Conservation (phyloP, 352 stramenopile genomes). For the Pilasporangium apinafurcum region DNA sequence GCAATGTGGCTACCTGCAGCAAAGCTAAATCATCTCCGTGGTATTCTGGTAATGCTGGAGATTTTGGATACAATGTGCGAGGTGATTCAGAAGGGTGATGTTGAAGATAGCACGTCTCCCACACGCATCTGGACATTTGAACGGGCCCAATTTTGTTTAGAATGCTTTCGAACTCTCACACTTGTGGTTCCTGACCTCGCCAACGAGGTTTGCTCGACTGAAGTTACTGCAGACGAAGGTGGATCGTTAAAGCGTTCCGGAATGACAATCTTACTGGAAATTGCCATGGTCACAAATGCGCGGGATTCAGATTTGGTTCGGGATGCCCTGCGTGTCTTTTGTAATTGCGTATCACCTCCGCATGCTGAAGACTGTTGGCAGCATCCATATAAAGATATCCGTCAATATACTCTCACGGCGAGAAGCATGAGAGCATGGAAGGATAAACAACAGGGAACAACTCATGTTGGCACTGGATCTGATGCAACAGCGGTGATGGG, state of each 20-base stretch:
- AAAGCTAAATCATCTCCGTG: slow-evolving; percentile 68
- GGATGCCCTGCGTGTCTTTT: slow-evolving; percentile 69
- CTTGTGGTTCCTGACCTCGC: slow-evolving; percentile 62
- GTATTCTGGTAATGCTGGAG: slow-evolving; percentile 74
- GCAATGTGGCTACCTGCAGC: slow-evolving; percentile 66
- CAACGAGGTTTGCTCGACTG: slow-evolving; percentile 71
- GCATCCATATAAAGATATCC: slow-evolving; percentile 79
- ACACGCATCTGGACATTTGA: slow-evolving; percentile 72
- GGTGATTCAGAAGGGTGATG: slow-evolving; percentile 45
- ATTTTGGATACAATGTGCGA: slow-evolving; percentile 63
- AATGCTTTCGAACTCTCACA: slow-evolving; percentile 68
- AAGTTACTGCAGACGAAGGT: slow-evolving; percentile 48
- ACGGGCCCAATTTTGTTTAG: slow-evolving; percentile 72
- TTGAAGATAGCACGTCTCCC: slow-evolving; percentile 41
- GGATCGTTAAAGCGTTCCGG: slow-evolving; percentile 32
- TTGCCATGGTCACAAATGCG: slow-evolving; percentile 63
- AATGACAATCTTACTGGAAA: slow-evolving; percentile 70
- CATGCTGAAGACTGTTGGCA: slow-evolving; percentile 80
- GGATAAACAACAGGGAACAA: slow-evolving; percentile 9
- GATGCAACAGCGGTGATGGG: background rate
- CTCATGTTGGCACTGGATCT: background rate
- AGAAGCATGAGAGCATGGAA: slow-evolving; percentile 58
- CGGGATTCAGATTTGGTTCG: slow-evolving; percentile 73
- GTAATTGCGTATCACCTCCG: slow-evolving; percentile 76
- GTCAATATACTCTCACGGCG: slow-evolving; percentile 69